Evolutionary conservation across 2,329 filamentous ascomycete species (phyloP).

Genomic region (Penicillium digitatum): DNA sequence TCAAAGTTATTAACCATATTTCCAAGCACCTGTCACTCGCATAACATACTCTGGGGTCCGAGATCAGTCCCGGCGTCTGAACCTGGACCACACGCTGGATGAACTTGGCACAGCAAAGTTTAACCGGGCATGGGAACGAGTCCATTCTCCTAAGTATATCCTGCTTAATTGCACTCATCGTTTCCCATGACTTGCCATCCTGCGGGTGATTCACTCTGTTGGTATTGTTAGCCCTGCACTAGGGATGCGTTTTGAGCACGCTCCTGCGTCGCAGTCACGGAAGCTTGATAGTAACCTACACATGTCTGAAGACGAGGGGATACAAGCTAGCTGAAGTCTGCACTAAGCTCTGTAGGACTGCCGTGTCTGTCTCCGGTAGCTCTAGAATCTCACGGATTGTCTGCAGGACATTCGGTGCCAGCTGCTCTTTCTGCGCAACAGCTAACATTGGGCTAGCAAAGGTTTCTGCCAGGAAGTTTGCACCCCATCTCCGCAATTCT

Average conservation of each 20-base stretch:
- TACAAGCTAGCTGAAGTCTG: conserved; percentile 91
- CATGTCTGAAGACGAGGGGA: conserved; percentile 84
- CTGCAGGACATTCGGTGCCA: conserved; percentile 73
- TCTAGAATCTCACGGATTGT: conserved; percentile 68
- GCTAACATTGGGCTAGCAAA: conserved; percentile 87
- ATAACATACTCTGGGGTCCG: conserved; percentile 71
- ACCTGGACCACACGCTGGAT: conserved; percentile 87
- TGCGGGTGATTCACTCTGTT: conserved; percentile 79
- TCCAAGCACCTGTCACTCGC: background rate
- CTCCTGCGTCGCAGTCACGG: background rate
- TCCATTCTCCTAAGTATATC: conserved; percentile 89
- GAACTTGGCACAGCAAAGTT: conserved; percentile 96
- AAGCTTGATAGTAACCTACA: conserved; percentile 55
- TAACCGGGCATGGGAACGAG: conserved; percentile 66
- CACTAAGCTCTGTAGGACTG: conserved; percentile 79
- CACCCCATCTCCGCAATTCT: conserved; percentile 89
- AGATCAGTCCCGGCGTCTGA: conserved; percentile 77
- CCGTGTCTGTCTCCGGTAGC: conserved; percentile 68
- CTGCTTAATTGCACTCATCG: conserved; percentile 82
- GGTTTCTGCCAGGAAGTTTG: conserved; percentile 91
- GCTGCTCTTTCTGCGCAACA: conserved; percentile 71
- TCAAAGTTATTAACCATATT: conserved; percentile 10
- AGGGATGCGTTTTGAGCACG: background rate
- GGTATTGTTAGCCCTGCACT: conserved; percentile 28
- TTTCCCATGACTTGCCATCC: conserved; percentile 78